A percentile compares a stretch with the other conserved stretches of the same genome.
Evolutionary conservation across 1,284 basidiomycete species (phyloP).

Genomic region (Marasmius tenuissimus): DNA sequence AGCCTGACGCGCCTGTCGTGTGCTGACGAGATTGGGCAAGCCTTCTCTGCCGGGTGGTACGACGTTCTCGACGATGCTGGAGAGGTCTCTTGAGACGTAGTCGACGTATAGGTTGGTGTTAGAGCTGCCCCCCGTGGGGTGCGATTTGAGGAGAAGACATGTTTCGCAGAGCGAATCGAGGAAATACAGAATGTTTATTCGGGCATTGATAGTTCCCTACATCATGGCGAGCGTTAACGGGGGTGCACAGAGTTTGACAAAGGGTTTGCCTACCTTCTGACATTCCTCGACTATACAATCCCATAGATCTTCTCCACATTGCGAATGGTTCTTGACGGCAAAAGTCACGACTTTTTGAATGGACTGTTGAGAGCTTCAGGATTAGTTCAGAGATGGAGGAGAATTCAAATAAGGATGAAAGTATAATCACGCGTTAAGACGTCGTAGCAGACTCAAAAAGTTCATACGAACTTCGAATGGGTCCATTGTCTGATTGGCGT

Average conservation of each 20-base stretch:
- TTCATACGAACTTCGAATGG: slow-evolving; percentile 90
- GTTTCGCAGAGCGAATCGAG: slow-evolving; percentile 86
- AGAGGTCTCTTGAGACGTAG: slow-evolving; percentile 73
- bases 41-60: slow-evolving; percentile 84
- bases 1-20: slow-evolving; percentile 64
- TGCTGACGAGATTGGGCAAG: slow-evolving; percentile 81
- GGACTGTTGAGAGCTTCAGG: slow-evolving; percentile 77
- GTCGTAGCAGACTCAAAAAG: slow-evolving; percentile 71
- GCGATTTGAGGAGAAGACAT: slow-evolving; percentile 64
- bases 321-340: slow-evolving; percentile 80
- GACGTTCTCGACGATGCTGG: slow-evolving; percentile 75
- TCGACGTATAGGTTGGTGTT: slow-evolving; percentile 68
- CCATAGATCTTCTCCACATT: slow-evolving; percentile 91
- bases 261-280: slow-evolving; percentile 60
- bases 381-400: slow-evolving; percentile 23
- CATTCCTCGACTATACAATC: slow-evolving; percentile 92
- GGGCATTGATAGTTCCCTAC: slow-evolving; percentile 84
- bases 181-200: slow-evolving; percentile 92
- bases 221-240: not conserved
- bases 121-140: slow-evolving; percentile 38
- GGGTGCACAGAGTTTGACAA: not conserved
- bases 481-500: slow-evolving; percentile 48
- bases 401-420: slow-evolving; percentile 7
- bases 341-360: slow-evolving; percentile 89
- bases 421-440: slow-evolving; percentile 74